phyloP scores from a whole-genome alignment of 2,329 filamentous ascomycete species.

The Penicillium digitatum region DNA sequence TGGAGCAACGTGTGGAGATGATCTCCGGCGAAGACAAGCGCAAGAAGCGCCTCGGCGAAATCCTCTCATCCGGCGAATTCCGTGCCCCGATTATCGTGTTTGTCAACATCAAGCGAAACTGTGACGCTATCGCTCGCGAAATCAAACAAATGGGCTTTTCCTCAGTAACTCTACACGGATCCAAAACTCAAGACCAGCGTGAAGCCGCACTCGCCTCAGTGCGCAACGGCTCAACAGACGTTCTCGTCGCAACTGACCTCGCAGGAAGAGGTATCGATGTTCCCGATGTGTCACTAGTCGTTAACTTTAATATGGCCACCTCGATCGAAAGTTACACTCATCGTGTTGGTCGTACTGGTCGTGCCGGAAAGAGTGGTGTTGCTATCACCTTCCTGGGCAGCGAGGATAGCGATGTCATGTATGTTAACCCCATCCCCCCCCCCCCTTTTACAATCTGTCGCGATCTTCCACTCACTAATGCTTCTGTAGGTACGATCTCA shows the following conservation, averaged over 20 bases:
- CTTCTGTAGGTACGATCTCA: constrained; percentile 66
- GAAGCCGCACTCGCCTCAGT: constrained; percentile 86
- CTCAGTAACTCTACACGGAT: constrained; percentile 85
- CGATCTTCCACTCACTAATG: constrained; percentile 15
- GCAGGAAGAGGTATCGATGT: constrained; percentile 98
- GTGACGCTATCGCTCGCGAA: constrained; percentile 87
- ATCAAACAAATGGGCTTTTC: constrained; percentile 93
- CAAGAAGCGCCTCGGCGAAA: constrained; percentile 92
- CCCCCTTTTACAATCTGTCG: constrained; percentile 2
- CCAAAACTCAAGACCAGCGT: constrained; percentile 96
- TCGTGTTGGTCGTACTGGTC: constrained; percentile 91
- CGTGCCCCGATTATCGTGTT: constrained; percentile 93
- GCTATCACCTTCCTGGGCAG: constrained; percentile 92
- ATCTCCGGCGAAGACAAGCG: constrained; percentile 86
- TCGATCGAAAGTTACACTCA: constrained; percentile 95
- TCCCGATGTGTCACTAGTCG: constrained; percentile 82
- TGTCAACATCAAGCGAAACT: constrained; percentile 99
- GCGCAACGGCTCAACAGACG: constrained; percentile 72
- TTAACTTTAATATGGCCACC: constrained; percentile 98
- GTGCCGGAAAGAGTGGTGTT: constrained; percentile 94
- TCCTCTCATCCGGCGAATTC: constrained; percentile 76
- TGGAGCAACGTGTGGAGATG: constrained; percentile 95
- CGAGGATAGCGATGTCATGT: constrained; percentile 86
- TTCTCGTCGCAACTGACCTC: constrained; percentile 92
- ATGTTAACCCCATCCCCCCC: constrained; percentile 20